These are phyloP conservation scores for Teunomyces funiuensis DNA, from an alignment of 805 yeast genomes.

Conservation along the genomic window DNA sequence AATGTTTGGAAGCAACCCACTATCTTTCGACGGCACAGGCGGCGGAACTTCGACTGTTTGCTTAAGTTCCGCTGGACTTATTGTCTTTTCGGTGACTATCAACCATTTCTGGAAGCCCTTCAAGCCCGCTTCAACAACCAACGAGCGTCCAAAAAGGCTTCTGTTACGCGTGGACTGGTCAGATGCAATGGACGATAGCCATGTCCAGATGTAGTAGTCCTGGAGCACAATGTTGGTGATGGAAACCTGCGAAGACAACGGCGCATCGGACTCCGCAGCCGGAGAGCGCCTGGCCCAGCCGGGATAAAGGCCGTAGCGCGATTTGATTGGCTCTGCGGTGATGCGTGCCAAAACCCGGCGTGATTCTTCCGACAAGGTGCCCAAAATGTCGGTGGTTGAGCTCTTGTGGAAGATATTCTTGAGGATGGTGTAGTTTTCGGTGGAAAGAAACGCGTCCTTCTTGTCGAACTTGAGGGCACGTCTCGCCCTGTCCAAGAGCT, in stretches of 20 bases:
- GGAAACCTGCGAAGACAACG: conserved; percentile 35
- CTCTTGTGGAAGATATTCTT: conserved; percentile 65
- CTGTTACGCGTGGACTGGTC: conserved; percentile 70
- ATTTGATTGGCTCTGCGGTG: conserved; percentile 34
- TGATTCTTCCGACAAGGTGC: conserved; percentile 73
- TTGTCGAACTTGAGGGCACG: conserved; percentile 65
- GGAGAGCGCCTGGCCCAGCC: conserved; percentile 33
- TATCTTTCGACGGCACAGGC: conserved; percentile 16
- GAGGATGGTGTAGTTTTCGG: conserved; percentile 75
- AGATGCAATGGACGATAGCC: conserved; percentile 75
- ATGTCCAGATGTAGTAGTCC: conserved; percentile 89
- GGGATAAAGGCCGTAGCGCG: conserved; percentile 39
- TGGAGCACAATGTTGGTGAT: conserved; percentile 69
- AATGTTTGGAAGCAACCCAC: conserved; percentile 25
- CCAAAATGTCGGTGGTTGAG: conserved; percentile 53
- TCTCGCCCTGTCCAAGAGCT: conserved; percentile 51
- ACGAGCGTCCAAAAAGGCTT: conserved; percentile 73
- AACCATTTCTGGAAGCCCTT: conserved; percentile 81
- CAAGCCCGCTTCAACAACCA: conserved; percentile 78
- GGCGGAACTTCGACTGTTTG: conserved; percentile 9
- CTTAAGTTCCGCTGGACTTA: conserved; percentile 33
- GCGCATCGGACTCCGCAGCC: conserved; percentile 27
- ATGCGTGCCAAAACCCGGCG: conserved; percentile 50
- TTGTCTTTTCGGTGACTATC: conserved; percentile 65
- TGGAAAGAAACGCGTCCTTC: conserved; percentile 65